Evolutionary conservation across 2,329 filamentous ascomycete species (phyloP), one percentile per base, ranked within the genome.

Genomic region (Ceratocystis harringtonii): DNA sequence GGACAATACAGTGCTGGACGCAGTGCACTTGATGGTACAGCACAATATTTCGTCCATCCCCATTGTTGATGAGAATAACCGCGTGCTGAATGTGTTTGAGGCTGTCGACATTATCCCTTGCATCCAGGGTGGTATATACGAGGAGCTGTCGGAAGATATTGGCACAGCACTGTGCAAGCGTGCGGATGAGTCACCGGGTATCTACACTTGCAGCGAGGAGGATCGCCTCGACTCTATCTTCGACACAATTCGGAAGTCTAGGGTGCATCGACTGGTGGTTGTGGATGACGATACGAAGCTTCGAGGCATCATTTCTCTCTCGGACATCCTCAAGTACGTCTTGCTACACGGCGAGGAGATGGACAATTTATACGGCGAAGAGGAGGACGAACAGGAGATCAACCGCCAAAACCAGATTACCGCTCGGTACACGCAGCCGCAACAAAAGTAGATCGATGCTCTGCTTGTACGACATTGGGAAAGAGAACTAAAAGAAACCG

Each of bases 221-320:
- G 94, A 99, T 75, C 86, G 92, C 65, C 82, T 99, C 62, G 92
- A 95, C 73, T 92, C 92, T 10, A 94, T 99, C 70, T 97, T 97
- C 74, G 92, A 96, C 74, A 97, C 94, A 0, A 89, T 99, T 70
- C 89, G 92, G 70, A 95, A 92, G 77, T 96, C 92, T 58, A 84
- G 95, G 68, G 92, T 99, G 32, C 94, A 99, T 76, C 84, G 94
- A 69, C 80, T 99, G 69, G 87, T 97, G 66, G 88, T 99, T 61
- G 89, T 99, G 66, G 92, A 99, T 74, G 91, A 96, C 69, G 83
- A 92, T 63, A 90, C 86, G 73, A 85, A 86, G 70, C 83, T 99
- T 65, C 89, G 87, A 74, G 94, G 94, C 60, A 84, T 99, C 65
- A 85, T 99, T 68, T 96, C 92, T 5, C 80, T 99, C 65, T 97